Evolutionary conservation across 192 early-diverging fungal species (phyloP), one percentile per base, ranked within the genome.

Genomic region (Physocladia obscura): DNA sequence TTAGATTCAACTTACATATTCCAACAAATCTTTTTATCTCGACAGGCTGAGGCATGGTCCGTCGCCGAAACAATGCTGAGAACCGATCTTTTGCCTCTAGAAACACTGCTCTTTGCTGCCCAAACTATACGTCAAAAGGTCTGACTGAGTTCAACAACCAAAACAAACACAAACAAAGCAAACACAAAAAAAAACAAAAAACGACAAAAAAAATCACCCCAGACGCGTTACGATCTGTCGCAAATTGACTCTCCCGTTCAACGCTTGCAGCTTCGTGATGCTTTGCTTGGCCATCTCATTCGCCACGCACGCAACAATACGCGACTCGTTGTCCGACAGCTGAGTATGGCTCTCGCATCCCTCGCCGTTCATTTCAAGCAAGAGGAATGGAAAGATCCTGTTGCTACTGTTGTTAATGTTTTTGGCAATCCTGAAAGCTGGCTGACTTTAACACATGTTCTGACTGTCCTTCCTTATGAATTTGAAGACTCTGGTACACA

Each of bases 81-180:
- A 48, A 67, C 80, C 26, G 79, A 84, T 1, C 76, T 74, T 4
- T 59, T 84, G 27, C 82, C 82, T 2, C 58, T 71, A 0, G 91
- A 93, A 57, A 77, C 79, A 13, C 83, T 87, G 57, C 70, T 95
- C 3, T 98, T 98, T 89, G 92, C 94, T 2, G 95, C 95, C 5
- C 96, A 98, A 76, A 98, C 92, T 15, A 80, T 97, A 54, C 82
- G 93, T 27, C 89, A 92, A 77, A 97, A 97, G 85, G 89, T 90
- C 50, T 27, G 17, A 29, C 11, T 78, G 40, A 44, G n/a, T n/a
- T 13, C 40, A 44, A n/a, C 40, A 44, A 13, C n/a, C n/a, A n/a
- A 8, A 44, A 44, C 40, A 13, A 44, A 44, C 40, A n/a, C n/a
- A n/a, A n/a, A n/a, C n/a, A n/a, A n/a, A n/a, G n/a, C n/a, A n/a